A percentile compares a stretch with the other conserved stretches of the same genome.
phyloP scores from a whole-genome alignment of 768 basidiomycete species.

The Kwoniella pini region DNA sequence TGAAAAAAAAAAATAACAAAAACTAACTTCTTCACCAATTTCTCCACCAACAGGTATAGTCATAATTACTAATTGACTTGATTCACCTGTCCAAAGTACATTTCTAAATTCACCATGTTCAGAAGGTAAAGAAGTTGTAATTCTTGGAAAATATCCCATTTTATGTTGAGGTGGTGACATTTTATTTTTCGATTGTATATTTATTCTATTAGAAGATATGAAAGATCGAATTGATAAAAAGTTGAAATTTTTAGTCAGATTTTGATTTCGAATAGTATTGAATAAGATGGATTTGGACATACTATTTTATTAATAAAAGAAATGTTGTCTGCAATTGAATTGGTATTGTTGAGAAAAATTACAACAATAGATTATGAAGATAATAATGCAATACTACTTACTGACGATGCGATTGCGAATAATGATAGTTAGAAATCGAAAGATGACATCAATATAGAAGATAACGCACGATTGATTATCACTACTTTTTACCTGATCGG shows the following conservation, averaged over 20 bases:
- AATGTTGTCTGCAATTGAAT: no score
- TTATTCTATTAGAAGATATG: no score
- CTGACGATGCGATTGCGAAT: neutral
- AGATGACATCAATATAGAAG: neutral
- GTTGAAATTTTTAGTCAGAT: no score
- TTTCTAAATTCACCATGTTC: constrained; percentile 53
- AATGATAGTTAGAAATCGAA: neutral
- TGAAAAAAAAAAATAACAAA: neutral
- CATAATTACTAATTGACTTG: constrained; percentile 56
- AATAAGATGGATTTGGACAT: constrained; percentile 6
- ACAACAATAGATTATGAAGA: no score
- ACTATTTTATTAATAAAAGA: neutral
- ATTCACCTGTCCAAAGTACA: constrained; percentile 55
- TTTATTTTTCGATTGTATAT: constrained; percentile 13
- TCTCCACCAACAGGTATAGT: constrained; percentile 56
- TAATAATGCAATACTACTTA: no score
- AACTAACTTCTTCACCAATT: constrained; percentile 55
- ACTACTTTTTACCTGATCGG: no score
- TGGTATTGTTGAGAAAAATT: no score
- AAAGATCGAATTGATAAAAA: no score
- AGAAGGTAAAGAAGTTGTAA: constrained; percentile 52
- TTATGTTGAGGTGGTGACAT: constrained; percentile 50
- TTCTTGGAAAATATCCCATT: constrained; percentile 52
- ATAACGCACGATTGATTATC: no score
- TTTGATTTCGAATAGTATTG: no score